Conservation (phyloP, 2,329 filamentous ascomycete genomes). For the Fusarium euwallaceae region DNA sequence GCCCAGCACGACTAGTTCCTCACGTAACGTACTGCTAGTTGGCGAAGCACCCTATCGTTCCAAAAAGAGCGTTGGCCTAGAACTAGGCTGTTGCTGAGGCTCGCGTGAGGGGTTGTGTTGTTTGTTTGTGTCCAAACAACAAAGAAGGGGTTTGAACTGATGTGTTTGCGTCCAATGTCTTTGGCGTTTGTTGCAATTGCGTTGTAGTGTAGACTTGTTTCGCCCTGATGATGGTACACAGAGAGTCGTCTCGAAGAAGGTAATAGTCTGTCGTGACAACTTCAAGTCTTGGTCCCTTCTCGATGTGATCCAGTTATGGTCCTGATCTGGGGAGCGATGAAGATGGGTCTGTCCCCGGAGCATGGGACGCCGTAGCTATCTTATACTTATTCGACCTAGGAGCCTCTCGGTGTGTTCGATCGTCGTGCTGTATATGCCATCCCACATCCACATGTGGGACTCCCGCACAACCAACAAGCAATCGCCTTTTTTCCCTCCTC, state of each 20-base stretch:
- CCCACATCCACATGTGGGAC: slow-evolving; percentile 49
- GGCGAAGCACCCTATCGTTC: neutral
- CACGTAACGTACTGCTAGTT: slow-evolving; percentile 4
- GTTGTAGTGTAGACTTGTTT: neutral
- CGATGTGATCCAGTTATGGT: neutral
- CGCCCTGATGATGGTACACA: neutral
- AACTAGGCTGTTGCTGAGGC: neutral
- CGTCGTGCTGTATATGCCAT: slow-evolving; percentile 45
- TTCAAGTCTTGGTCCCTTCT: neutral
- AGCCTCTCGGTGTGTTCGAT: slow-evolving; percentile 26
- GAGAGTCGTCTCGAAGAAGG: neutral
- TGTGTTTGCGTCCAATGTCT: neutral
- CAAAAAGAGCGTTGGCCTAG: neutral
- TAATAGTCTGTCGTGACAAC: neutral
- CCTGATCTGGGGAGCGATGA: slow-evolving; percentile 9
- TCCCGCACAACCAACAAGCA: slow-evolving; percentile 48
- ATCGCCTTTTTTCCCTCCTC: slow-evolving; percentile 34
- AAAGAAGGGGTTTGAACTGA: neutral
- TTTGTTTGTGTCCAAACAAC: neutral
- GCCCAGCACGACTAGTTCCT: neutral
- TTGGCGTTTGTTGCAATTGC: neutral
- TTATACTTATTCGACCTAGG: slow-evolving; percentile 53
- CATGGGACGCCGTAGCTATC: slow-evolving; percentile 52
- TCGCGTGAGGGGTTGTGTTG: neutral
- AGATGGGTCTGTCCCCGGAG: slow-evolving; percentile 27